phyloP scores from a whole-genome alignment of 2,329 filamentous ascomycete genomes.

The Zymoseptoria brevis region DNA sequence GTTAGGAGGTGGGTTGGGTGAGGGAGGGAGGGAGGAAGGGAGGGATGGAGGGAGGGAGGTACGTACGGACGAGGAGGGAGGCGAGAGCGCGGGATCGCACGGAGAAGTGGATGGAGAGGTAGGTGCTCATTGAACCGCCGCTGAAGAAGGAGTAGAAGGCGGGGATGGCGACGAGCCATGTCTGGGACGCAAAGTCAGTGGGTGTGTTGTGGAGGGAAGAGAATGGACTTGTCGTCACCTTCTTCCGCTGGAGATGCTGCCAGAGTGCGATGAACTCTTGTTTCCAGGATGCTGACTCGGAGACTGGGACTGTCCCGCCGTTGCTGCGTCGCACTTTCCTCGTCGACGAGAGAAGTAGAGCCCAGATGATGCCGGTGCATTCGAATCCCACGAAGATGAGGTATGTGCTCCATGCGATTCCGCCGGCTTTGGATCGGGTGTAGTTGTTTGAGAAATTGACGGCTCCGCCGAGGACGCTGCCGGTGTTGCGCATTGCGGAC shows the following conservation, averaged over 20 bases:
- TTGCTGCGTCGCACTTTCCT: constrained; percentile 22
- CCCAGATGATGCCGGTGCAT: constrained; percentile 28
- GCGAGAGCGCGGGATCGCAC: constrained; percentile 29
- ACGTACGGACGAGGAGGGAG: constrained; percentile 24
- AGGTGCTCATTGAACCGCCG: constrained; percentile 33
- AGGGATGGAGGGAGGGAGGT: too few relatives aligned
- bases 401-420: constrained; percentile 28
- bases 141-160: constrained; percentile 36
- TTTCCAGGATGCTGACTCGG: constrained; percentile 11
- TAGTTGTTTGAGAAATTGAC: constrained; percentile 30
- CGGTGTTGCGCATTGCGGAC: constrained; percentile 29
- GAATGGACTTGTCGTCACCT: constrained; percentile 14
- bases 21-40: too few relatives aligned
- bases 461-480: constrained; percentile 30
- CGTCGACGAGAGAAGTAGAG: constrained; percentile 23
- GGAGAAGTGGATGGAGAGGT: constrained; percentile 29
- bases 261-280: constrained; percentile 20
- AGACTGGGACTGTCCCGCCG: constrained; percentile 19
- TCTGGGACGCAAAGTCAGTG: constrained; percentile 13
- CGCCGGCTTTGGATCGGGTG: constrained; percentile 14
- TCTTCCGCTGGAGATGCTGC: constrained; percentile 19
- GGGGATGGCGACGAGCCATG: constrained; percentile 30
- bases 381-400: constrained; percentile 27
- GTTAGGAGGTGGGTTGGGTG: too few relatives aligned
- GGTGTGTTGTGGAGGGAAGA: not conserved